Conservation (phyloP, 2,329 filamentous ascomycete genomes). For the Ceratocystis papillata region DNA sequence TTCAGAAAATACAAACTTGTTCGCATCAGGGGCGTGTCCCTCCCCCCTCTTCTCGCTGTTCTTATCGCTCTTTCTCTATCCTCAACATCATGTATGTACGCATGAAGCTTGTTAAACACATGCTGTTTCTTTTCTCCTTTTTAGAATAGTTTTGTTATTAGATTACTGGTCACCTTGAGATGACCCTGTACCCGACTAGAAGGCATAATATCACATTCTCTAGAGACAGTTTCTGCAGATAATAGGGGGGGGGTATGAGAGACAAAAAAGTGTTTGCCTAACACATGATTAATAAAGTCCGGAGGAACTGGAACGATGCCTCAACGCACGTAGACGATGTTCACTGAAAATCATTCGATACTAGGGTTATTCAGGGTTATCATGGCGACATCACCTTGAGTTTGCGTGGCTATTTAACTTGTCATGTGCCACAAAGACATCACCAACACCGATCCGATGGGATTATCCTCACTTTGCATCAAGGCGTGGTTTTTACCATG, state of each 20-base stretch:
- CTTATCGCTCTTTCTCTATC: not conserved
- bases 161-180: not conserved
- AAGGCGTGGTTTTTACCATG: too few species aligned
- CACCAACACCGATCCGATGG: too few species aligned
- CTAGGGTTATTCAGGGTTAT: too few species aligned
- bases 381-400: too few species aligned
- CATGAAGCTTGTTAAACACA: not conserved
- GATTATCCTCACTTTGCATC: too few species aligned
- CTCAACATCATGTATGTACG: not conserved
- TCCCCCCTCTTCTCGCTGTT: not conserved
- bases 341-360: too few species aligned
- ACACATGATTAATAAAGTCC: not conserved
- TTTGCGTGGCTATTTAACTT: too few species aligned
- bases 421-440: too few species aligned
- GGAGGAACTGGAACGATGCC: not conserved
- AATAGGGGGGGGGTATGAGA: not conserved
- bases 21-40: constrained; percentile 12
- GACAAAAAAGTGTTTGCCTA: not conserved
- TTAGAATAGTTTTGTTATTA: not conserved
- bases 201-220: not conserved
- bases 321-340: too few species aligned
- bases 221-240: not conserved
- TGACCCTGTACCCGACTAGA: not conserved
- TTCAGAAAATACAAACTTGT: constrained; percentile 15
- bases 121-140: not conserved